Percentiles rank a stretch among this genome's conserved stretches.
phyloP scores from a whole-genome alignment of 139 green algal species.

The Astrephomene gubernaculifera region DNA sequence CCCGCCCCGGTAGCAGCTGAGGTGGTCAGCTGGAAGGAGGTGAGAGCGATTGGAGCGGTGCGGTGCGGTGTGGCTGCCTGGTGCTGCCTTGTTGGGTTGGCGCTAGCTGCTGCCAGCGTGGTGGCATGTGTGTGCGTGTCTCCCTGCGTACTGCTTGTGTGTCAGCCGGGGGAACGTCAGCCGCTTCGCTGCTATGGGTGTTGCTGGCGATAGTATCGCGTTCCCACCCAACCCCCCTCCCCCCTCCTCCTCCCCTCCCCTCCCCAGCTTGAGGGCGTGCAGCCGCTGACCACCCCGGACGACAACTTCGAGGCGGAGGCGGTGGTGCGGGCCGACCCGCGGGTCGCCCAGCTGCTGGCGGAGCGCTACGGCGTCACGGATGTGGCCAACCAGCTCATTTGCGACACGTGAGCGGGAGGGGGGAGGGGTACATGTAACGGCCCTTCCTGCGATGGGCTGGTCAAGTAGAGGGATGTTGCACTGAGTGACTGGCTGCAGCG shows the following conservation, averaged over 20 bases:
- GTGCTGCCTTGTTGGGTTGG: too few species aligned
- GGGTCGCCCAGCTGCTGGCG: slow-evolving; percentile 62
- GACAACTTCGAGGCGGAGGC: slow-evolving; percentile 78
- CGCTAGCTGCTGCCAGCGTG: not conserved
- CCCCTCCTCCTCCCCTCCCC: not conserved
- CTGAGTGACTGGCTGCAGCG: too few species aligned
- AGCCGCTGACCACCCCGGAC: slow-evolving; percentile 76
- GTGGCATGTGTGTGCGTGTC: too few species aligned
- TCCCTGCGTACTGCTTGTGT: too few species aligned
- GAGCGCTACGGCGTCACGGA: slow-evolving; percentile 63
- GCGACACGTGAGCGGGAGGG: slow-evolving; percentile 30
- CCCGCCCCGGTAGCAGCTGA: not conserved
- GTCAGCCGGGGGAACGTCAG: too few species aligned
- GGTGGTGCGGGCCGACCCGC: slow-evolving; percentile 56
- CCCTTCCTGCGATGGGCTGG: too few species aligned
- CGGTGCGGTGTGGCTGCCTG: too few species aligned
- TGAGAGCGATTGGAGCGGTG: too few species aligned
- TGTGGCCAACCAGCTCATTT: slow-evolving; percentile 34
- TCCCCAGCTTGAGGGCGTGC: slow-evolving; percentile 69
- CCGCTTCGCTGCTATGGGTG: too few species aligned
- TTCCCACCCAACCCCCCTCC: not conserved
- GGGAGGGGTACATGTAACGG: too few species aligned
- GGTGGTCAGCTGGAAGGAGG: slow-evolving; percentile 61
- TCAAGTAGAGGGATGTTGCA: too few species aligned
- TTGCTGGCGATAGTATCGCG: too few species aligned